phyloP scores from a whole-genome alignment of 164 flowering plant species.

The Vitis labrusca region DNA sequence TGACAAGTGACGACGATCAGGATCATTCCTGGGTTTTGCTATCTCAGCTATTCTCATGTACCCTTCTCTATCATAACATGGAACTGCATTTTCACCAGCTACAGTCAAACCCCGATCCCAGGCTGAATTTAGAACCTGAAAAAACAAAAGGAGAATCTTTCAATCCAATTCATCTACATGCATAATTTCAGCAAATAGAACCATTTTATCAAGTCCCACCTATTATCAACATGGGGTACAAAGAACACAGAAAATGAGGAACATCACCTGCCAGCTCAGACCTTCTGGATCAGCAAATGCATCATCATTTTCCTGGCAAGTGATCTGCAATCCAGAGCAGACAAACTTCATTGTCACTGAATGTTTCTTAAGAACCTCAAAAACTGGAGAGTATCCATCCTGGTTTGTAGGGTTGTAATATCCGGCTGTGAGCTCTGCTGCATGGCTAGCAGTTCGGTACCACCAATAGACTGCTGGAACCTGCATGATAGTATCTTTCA shows the following conservation, averaged over 20 bases:
- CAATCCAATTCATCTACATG: not conserved
- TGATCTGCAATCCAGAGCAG: conserved; percentile 35
- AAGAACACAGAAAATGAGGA: not conserved
- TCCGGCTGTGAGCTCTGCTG: conserved; percentile 92
- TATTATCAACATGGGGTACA: not conserved
- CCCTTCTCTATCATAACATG: conserved; percentile 64
- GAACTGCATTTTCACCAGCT: conserved; percentile 62
- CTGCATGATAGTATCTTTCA: conserved; percentile 41
- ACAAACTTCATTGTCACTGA: conserved; percentile 59
- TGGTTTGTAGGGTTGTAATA: conserved; percentile 76
- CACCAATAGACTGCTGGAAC: conserved; percentile 89
- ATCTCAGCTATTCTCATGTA: conserved; percentile 52
- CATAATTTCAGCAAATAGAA: not conserved
- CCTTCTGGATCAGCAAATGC: conserved; percentile 73
- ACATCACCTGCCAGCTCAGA: conserved; percentile 75
- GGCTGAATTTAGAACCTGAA: conserved; percentile 71
- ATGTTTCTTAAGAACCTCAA: conserved; percentile 64
- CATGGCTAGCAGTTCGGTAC: conserved; percentile 90
- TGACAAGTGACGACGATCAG: conserved; percentile 59
- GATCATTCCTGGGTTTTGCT: conserved; percentile 74
- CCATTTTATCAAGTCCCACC: not conserved
- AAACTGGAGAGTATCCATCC: conserved; percentile 72
- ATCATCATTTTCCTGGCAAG: conserved; percentile 42
- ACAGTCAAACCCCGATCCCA: conserved; percentile 65
- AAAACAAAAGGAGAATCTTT: not conserved